These are phyloP conservation scores for Syzygium jambos DNA, from an alignment of 345 rosid genomes.

Conservation along the genomic window DNA sequence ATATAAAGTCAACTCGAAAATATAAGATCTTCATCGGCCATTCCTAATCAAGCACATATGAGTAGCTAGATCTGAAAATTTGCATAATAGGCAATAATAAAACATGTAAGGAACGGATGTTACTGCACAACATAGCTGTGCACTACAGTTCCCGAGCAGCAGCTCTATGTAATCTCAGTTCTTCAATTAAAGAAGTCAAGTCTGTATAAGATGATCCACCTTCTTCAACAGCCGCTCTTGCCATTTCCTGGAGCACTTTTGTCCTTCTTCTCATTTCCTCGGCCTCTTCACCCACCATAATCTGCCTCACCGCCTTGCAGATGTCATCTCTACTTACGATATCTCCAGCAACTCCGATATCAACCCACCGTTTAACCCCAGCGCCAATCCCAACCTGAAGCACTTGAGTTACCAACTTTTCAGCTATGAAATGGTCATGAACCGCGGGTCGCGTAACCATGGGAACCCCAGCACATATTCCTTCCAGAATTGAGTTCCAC, in stretches of 20 bases:
- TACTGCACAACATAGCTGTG: not conserved
- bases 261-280: slow-evolving; percentile 1
- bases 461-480: not conserved
- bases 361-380: not conserved
- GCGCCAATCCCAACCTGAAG: not conserved
- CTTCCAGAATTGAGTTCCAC: not conserved
- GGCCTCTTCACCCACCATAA: slow-evolving; percentile 4
- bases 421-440: not conserved
- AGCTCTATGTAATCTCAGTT: not conserved
- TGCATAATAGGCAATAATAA: not conserved
- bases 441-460: not conserved
- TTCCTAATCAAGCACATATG: not conserved
- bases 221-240: slow-evolving; percentile 14
- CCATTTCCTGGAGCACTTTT: not conserved
- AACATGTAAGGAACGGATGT: not conserved
- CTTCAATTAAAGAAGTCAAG: slow-evolving; percentile 3
- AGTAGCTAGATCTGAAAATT: not conserved
- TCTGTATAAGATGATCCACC: slow-evolving; percentile 17
- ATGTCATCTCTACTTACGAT: not conserved
- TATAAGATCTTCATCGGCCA: not conserved
- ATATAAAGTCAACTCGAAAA: not conserved
- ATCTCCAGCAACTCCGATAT: not conserved
- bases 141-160: not conserved
- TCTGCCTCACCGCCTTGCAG: not conserved
- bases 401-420: not conserved